Evolutionary conservation across 306 rosid genomes (phyloP), one percentile per base, ranked within the genome.

Genomic region (Dalbergia cultrata): DNA sequence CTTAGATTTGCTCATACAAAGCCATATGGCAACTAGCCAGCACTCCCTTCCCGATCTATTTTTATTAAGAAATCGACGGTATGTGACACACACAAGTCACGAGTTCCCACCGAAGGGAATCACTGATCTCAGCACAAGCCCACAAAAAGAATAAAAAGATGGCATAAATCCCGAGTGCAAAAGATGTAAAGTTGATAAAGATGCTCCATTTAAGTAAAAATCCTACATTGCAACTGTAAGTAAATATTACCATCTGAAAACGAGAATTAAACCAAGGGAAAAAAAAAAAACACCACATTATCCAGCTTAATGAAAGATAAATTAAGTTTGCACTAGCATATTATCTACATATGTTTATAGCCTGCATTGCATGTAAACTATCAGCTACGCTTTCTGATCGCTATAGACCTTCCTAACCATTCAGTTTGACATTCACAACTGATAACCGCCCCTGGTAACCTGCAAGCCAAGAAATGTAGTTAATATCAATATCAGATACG

Each of bases 341-440:
- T 35, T 83, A 80, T 87, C 87, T 81, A 87, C 86, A 81, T 73
- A 80, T 56, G 73, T 68, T 67, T 63, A 83, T 72, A 72, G 81
- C 73, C 82, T 86, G 78, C 82, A 77, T 77, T 47, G 75, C 82
- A 62, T 66, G 87, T 80, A 66, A 79, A 78, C 85, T 72, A 71
- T 76, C 81, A 64, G 82, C 89, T 83, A 82, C 82, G 17, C 35
- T 43, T 45, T 56, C 86, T 57, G 80, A 45, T 77, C 13, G 77
- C 75, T 37, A 67, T 66, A 47, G 66, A 80, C 81, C 74, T 63
- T 66, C 83, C 67, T 41, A 50, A 52, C 73, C 76, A 34, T 60
- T 64, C 79, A 70, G 78, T 47, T 79, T 82, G 47, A 79, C 77
- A 43, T 39, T 13, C 80, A 31, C 76, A 35, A 71, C 44, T 13